Base-by-base conservation (phyloP, 345 rosid genomes). In the Odontarrhena argentea region DNA sequence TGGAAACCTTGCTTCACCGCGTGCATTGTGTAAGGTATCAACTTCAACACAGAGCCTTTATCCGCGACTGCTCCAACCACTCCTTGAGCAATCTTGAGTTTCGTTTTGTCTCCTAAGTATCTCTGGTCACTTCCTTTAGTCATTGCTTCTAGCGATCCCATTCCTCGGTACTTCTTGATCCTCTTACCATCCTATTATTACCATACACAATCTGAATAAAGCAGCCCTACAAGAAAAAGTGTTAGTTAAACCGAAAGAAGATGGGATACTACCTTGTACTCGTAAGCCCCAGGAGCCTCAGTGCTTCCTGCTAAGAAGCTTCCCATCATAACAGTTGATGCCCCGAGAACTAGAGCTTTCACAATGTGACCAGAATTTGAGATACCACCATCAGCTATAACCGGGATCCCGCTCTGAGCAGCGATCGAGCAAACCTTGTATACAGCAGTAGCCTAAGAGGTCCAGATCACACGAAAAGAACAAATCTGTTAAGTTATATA, bases 111-210 rank as follows among this genome's bases (percentile, higher is more conserved):
- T 8, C 99, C 97, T 40, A 94, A 77, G 76, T 94, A 91, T 75
- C 99, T 84, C 50, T 81, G 86, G 74, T 94, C 99, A 65, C 97
- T 94, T 38, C 97, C 97, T 76, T 94, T 88, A 35, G 89, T 83
- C 99, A 94, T 94, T 41, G 97, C 99, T 86, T 94, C 97, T 32
- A 94, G 70, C 6, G 99, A 91, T 35, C 99, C 99, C 99, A 94
- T 91, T 51, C 99, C 99, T 24, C 96, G 91, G 64, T 86, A 94
- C 63, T 82, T 88, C 78, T 93, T 90, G 10, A 88, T 56, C 62
- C 82, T 76, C 30, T 32, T 57, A 40, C 94, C 91, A 54, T 90
- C 65, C 99, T 91, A 71, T 22, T 15, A 69, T 15, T 66, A 47
- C 60, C 46, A 38, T 25, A 49, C 60, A 37, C 35, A 10, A 53